Conservation (phyloP, 352 stramenopile genomes). For the Phytophthora podocarpi region DNA sequence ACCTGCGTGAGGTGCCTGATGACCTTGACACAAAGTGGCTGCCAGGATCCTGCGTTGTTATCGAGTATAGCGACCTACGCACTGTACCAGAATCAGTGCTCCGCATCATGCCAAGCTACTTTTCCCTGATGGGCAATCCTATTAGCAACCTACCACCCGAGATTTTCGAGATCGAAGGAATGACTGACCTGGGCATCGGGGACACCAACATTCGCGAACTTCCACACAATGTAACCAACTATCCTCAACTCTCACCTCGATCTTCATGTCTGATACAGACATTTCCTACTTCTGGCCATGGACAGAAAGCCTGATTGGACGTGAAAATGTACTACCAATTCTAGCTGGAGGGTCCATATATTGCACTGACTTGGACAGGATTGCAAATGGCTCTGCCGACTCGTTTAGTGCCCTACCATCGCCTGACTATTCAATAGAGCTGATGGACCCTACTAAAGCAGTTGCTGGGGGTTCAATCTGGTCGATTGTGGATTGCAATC, state of each 20-base stretch:
- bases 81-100: slow-evolving; percentile 6
- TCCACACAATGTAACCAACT: slow-evolving; percentile 15
- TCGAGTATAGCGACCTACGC: slow-evolving; percentile 31
- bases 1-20: slow-evolving; percentile 31
- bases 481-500: not conserved
- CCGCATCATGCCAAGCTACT: not conserved
- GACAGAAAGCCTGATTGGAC: not conserved
- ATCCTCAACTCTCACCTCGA: not conserved
- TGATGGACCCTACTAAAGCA: slow-evolving; percentile 7
- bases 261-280: slow-evolving; percentile 1
- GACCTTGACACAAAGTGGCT: slow-evolving; percentile 41
- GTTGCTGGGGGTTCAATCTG: not conserved
- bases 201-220: slow-evolving; percentile 1
- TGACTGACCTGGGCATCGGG: slow-evolving; percentile 3
- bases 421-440: not conserved
- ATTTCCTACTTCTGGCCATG: slow-evolving; percentile 15
- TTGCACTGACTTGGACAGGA: slow-evolving; percentile 8
- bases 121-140: slow-evolving; percentile 13
- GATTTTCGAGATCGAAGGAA: slow-evolving; percentile 21
- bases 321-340: not conserved
- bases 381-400: slow-evolving; percentile 1
- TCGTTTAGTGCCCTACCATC: not conserved
- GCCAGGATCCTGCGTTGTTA: not conserved
- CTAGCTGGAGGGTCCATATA: slow-evolving; percentile 6
- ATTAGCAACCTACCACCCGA: slow-evolving; percentile 12